Percentiles rank a stretch among this genome's conserved stretches.
Conservation (phyloP, 495 filamentous ascomycete genomes). For the Aspergillus bridgeri region DNA sequence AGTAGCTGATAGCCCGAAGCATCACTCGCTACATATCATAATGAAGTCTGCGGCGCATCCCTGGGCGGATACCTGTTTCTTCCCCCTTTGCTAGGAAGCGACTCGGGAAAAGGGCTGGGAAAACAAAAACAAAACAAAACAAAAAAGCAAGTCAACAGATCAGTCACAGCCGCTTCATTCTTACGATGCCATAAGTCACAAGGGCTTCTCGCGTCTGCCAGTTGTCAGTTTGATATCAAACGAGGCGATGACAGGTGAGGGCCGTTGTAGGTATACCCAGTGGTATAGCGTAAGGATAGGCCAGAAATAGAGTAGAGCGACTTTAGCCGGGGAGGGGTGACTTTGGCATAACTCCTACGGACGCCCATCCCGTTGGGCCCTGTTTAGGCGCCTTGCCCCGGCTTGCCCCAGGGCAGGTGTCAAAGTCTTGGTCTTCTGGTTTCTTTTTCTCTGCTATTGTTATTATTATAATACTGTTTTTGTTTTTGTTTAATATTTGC, state of each 20-base stretch:
- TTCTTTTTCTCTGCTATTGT: conserved; percentile 4
- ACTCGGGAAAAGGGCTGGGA: neutral
- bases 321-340: neutral
- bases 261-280: neutral
- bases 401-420: neutral
- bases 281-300: neutral
- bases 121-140: neutral
- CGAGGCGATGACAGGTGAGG: neutral
- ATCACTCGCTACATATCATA: conserved; percentile 5
- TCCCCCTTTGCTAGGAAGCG: neutral
- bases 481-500: conserved; percentile 3
- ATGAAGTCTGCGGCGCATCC: neutral
- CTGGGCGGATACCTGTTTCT: neutral
- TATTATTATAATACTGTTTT: conserved; percentile 9
- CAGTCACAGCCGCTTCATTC: conserved; percentile 15
- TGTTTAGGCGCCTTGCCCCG: conserved; percentile 7
- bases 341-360: neutral
- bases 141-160: conserved; percentile 8
- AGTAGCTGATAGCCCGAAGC: neutral
- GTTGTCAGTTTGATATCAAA: conserved; percentile 21
- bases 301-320: neutral
- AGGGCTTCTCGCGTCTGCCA: conserved; percentile 19
- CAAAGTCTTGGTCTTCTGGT: neutral
- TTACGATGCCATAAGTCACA: conserved; percentile 18
- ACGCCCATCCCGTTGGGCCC: neutral